A percentile compares a stretch with the other conserved stretches of the same genome.
These are phyloP conservation scores for Phycomyces blakesleeanus DNA, from an alignment of 192 early-diverging fungal species.

Conservation along the genomic window DNA sequence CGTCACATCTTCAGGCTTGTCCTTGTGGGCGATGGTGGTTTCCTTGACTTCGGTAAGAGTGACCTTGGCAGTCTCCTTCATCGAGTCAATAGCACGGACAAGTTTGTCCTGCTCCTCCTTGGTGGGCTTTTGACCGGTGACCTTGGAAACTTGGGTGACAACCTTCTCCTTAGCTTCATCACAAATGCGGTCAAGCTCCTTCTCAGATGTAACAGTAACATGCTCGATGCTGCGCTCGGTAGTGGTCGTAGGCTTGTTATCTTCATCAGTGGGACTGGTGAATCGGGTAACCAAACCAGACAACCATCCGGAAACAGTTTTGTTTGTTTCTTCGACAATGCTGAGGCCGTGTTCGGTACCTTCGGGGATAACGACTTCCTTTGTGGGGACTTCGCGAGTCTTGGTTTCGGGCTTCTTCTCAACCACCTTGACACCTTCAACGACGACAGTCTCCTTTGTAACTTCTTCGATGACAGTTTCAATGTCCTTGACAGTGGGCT, in stretches of 20 bases:
- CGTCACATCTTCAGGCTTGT: neutral
- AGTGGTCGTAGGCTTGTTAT: constrained; percentile 1
- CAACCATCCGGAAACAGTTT: constrained; percentile 3
- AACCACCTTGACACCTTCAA: neutral
- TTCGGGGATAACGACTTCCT: neutral
- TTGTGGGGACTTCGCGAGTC: neutral
- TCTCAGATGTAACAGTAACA: neutral
- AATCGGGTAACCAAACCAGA: neutral
- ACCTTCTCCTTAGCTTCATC: constrained; percentile 8
- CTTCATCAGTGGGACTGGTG: constrained; percentile 5
- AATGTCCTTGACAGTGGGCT: neutral
- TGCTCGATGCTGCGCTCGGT: constrained; percentile 5
- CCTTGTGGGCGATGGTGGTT: no score
- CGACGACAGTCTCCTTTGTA: neutral
- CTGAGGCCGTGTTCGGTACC: neutral
- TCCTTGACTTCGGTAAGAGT: neutral
- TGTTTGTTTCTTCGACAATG: neutral
- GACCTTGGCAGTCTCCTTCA: neutral
- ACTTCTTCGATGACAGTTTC: no score
- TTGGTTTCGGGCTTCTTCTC: neutral
- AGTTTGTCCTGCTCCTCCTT: neutral
- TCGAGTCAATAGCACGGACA: neutral
- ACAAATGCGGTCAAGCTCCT: neutral
- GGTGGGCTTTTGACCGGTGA: neutral
- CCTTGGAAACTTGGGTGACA: neutral